These are phyloP conservation scores for Diaporthe capsici DNA, from an alignment of 2,329 filamentous ascomycete genomes.

Conservation along the genomic window DNA sequence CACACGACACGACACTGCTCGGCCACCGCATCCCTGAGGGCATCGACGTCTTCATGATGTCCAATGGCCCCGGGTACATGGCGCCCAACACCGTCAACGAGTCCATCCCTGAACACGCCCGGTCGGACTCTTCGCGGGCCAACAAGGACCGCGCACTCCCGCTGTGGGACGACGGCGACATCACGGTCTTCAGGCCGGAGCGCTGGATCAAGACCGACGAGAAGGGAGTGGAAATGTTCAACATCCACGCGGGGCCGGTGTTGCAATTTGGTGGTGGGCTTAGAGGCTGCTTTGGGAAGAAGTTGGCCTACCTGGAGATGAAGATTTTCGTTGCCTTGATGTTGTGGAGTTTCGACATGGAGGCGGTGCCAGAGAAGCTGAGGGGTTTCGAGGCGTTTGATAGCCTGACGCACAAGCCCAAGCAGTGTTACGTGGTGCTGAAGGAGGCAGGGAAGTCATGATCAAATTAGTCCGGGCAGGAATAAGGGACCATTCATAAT, in stretches of 20 bases:
- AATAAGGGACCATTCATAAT: neutral
- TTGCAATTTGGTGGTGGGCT: constrained; percentile 46
- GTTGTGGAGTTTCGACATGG: constrained; percentile 48
- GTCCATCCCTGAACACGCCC: constrained; percentile 12
- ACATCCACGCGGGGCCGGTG: constrained; percentile 46
- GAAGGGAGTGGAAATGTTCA: constrained; percentile 40
- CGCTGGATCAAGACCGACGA: constrained; percentile 34
- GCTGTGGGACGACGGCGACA: constrained; percentile 20
- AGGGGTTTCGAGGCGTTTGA: constrained; percentile 24
- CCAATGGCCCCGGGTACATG: constrained; percentile 48
- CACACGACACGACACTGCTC: constrained; percentile 55
- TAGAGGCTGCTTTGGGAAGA: constrained; percentile 48
- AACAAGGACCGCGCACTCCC: neutral
- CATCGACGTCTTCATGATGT: constrained; percentile 59
- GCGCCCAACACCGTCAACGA: constrained; percentile 20
- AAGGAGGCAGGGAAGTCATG: constrained; percentile 1
- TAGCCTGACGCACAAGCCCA: constrained; percentile 33
- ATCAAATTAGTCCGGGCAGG: too few relatives aligned
- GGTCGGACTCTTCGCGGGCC: constrained; percentile 11
- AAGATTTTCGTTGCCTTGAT: constrained; percentile 45
- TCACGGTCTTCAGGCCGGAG: constrained; percentile 35
- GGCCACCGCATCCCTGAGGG: constrained; percentile 57
- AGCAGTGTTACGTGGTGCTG: constrained; percentile 32
- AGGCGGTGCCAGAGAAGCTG: constrained; percentile 46
- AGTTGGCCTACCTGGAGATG: constrained; percentile 49